Percentiles rank a stretch among this genome's conserved stretches.
Conservation (phyloP, 345 rosid genomes). For the Gossypium turneri region DNA sequence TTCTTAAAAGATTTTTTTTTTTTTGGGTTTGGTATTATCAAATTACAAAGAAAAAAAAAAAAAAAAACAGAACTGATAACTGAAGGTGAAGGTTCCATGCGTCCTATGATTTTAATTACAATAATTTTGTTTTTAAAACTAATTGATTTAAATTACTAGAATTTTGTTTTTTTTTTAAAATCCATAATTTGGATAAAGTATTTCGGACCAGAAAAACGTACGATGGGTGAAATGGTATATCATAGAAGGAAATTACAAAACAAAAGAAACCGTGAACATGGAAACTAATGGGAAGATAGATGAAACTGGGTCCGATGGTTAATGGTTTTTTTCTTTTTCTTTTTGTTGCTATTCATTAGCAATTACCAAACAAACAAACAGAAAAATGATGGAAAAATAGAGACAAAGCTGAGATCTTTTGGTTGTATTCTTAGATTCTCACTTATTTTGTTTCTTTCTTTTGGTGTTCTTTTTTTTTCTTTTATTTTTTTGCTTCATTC, state of each 20-base stretch:
- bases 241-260: background rate
- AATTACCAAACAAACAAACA: background rate
- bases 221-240: background rate
- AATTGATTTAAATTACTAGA: background rate
- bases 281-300: background rate
- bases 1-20: background rate
- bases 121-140: background rate
- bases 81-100: no score
- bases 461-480: background rate
- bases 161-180: background rate
- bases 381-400: background rate
- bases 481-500: background rate
- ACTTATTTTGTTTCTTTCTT: background rate
- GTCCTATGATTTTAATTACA: no score
- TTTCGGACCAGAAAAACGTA: background rate
- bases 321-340: background rate
- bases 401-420: background rate
- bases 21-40: background rate
- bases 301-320: background rate
- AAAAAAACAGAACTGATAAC: no score
- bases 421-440: background rate
- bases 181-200: no score
- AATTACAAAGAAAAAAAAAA: background rate
- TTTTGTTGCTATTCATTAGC: background rate
- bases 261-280: background rate